phyloP scores from a whole-genome alignment of 2,329 filamentous ascomycete species.

The Pseudocercospora cruenta region DNA sequence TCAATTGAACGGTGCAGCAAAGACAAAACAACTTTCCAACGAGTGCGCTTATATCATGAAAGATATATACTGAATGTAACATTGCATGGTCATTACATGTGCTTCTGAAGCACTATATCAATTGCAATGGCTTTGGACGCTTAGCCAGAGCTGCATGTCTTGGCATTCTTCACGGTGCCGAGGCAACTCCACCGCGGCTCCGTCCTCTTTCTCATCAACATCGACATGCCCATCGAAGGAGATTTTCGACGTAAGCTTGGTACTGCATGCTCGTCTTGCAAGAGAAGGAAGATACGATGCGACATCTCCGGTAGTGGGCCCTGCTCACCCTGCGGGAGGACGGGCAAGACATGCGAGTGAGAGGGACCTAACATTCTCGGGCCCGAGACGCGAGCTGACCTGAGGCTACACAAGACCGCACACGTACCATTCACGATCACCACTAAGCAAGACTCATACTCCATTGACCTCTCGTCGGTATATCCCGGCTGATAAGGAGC shows the following conservation, averaged over 20 bases:
- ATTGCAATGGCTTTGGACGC: no score
- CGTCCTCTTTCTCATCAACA: background rate
- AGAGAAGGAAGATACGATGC: constrained; percentile 17
- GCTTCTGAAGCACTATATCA: no score
- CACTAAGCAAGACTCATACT: background rate
- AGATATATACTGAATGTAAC: no score
- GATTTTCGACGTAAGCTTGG: constrained; percentile 17
- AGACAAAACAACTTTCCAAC: no score
- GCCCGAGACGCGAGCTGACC: background rate
- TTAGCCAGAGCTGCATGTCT: no score
- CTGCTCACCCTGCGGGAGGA: constrained; percentile 11
- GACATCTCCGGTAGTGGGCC: constrained; percentile 10
- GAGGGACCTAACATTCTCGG: background rate
- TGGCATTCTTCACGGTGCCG: background rate
- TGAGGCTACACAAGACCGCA: background rate
- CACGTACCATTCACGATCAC: background rate
- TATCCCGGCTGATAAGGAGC: background rate
- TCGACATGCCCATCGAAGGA: constrained; percentile 12
- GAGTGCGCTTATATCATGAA: no score
- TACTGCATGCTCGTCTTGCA: constrained; percentile 16
- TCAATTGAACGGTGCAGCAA: no score
- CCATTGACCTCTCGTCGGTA: background rate
- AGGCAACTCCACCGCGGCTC: background rate
- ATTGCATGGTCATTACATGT: no score
- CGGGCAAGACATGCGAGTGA: constrained; percentile 7